Percentiles rank a stretch among this genome's conserved stretches.
phyloP scores from a whole-genome alignment of 2,329 filamentous ascomycete species.

The Clonostachys rosea region DNA sequence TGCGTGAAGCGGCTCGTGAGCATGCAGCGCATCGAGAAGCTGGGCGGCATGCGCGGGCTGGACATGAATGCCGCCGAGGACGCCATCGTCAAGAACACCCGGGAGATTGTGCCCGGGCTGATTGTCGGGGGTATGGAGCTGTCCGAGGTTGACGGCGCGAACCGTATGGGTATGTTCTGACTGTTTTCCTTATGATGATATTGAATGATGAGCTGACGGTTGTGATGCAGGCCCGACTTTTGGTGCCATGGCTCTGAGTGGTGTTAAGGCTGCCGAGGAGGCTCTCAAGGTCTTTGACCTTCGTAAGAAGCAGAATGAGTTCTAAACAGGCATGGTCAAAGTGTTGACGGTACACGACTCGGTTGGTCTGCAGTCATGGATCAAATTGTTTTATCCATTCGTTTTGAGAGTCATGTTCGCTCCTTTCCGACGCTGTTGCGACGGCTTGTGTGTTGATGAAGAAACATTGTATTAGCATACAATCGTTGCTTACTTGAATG shows the following conservation, averaged over 20 bases:
- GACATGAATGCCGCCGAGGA: constrained; percentile 93
- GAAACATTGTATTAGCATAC: no score
- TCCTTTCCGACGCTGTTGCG: no score
- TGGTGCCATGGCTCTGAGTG: constrained; percentile 82
- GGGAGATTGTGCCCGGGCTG: constrained; percentile 81
- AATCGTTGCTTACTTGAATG: no score
- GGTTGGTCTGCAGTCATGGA: no score
- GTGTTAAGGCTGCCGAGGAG: constrained; percentile 89
- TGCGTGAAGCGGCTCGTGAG: constrained; percentile 84
- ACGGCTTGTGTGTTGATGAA: no score
- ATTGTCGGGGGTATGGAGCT: constrained; percentile 96
- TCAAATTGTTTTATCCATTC: no score
- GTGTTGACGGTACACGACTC: no score
- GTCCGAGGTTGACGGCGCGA: constrained; percentile 84
- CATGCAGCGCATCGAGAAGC: constrained; percentile 78
- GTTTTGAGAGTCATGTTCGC: no score
- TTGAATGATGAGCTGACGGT: no score
- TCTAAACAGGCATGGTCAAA: constrained; percentile 24
- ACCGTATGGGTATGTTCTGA: constrained; percentile 67
- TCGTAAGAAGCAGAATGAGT: constrained; percentile 72
- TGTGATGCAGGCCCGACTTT: constrained; percentile 60
- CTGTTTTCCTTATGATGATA: no score
- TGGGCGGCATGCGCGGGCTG: constrained; percentile 88
- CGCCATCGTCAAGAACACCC: constrained; percentile 87
- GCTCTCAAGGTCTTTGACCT: constrained; percentile 72